These are phyloP conservation scores for Lumnitzera littorea DNA, from an alignment of 345 rosid species.

Conservation along the genomic window DNA sequence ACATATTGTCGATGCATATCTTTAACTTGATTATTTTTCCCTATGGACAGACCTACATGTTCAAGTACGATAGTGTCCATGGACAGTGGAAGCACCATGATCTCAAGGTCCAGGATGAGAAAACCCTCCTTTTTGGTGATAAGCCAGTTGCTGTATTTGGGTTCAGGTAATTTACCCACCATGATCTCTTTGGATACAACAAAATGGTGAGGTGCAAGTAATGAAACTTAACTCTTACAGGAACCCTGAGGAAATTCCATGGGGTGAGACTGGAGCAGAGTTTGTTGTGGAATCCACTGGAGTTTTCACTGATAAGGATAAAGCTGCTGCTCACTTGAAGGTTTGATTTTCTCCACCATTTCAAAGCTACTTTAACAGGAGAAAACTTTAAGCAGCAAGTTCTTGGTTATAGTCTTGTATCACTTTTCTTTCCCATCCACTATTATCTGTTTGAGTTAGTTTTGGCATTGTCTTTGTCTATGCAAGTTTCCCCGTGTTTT, in stretches of 20 bases:
- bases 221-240: background rate
- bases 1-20: too few relatives aligned
- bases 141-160: background rate
- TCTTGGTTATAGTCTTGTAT: too few relatives aligned
- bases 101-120: constrained; percentile 17
- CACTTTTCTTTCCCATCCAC: too few relatives aligned
- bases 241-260: constrained; percentile 37
- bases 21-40: background rate
- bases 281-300: constrained; percentile 41
- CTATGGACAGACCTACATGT: constrained; percentile 22
- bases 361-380: too few relatives aligned
- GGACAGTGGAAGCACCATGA: constrained; percentile 31
- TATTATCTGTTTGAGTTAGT: too few relatives aligned
- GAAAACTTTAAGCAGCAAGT: too few relatives aligned
- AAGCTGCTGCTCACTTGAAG: constrained; percentile 63
- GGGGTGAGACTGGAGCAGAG: constrained; percentile 32
- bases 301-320: constrained; percentile 33
- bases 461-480: too few relatives aligned
- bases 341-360: constrained; percentile 20
- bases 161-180: too few relatives aligned
- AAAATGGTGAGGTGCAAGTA: too few relatives aligned
- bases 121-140: constrained; percentile 26
- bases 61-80: constrained; percentile 31
- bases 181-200: background rate
- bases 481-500: too few relatives aligned